Evolutionary conservation across 2,329 filamentous ascomycete species (phyloP).

Genomic region (Fusarium ambrosium): DNA sequence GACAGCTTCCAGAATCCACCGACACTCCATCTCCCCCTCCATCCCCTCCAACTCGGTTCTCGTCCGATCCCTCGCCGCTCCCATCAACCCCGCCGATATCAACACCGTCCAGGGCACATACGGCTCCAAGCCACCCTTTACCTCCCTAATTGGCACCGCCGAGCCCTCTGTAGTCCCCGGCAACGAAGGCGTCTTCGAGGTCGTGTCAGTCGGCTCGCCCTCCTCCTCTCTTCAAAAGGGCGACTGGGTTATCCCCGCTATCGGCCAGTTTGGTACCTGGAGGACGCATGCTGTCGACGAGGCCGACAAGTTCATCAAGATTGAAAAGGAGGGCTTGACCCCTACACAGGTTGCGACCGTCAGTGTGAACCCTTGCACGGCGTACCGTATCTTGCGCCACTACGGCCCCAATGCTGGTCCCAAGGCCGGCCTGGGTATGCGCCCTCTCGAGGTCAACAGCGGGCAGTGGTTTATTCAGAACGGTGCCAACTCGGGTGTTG

Average conservation of each 20-base stretch:
- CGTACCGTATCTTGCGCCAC: constrained; percentile 91
- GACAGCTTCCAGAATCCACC: constrained; percentile 68
- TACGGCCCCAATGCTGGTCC: constrained; percentile 69
- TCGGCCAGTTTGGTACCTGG: constrained; percentile 91
- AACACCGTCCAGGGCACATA: constrained; percentile 99
- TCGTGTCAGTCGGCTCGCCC: constrained; percentile 76
- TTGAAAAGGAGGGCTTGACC: constrained; percentile 79
- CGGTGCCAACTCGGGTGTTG: constrained; percentile 94
- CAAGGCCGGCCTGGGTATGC: constrained; percentile 61
- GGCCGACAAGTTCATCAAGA: constrained; percentile 70
- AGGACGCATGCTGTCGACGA: constrained; percentile 86
- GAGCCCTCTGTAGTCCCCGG: constrained; percentile 83
- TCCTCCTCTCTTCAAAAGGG: constrained; percentile 73
- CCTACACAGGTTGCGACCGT: constrained; percentile 88
- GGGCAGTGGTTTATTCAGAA: constrained; percentile 97
- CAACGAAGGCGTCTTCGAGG: constrained; percentile 95
- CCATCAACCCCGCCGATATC: constrained; percentile 97
- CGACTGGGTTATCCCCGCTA: constrained; percentile 94
- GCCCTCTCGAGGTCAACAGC: constrained; percentile 60
- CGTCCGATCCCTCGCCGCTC: constrained; percentile 88
- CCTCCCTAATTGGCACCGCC: constrained; percentile 79
- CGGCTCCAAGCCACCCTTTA: constrained; percentile 85
- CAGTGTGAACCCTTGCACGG: constrained; percentile 92
- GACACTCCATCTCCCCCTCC: constrained; percentile 81
- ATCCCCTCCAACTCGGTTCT: constrained; percentile 76